Percentiles rank a stretch among this genome's conserved stretches.
Conservation (phyloP, 306 rosid genomes). For the Castanea mollissima region DNA sequence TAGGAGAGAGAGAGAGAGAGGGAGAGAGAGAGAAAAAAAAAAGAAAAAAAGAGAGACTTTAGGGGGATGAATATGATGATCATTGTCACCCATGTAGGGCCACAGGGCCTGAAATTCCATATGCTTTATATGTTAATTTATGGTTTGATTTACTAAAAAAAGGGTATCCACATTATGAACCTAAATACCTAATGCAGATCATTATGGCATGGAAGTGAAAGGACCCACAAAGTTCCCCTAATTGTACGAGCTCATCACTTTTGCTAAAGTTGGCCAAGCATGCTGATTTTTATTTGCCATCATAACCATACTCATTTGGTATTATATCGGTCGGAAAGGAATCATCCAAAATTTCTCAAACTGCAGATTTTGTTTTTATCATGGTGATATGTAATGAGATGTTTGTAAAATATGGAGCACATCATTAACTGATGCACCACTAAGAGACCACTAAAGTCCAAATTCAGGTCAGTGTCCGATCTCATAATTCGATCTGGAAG, state of each 20-base stretch:
- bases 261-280: constrained; percentile 31
- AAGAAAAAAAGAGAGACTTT: constrained; percentile 11
- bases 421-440: background rate
- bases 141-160: constrained; percentile 50
- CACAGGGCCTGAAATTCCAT: constrained; percentile 34
- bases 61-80: constrained; percentile 49
- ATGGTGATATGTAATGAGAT: constrained; percentile 3
- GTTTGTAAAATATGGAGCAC: constrained; percentile 22
- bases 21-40: too few species aligned
- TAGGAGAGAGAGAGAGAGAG: constrained; percentile 28
- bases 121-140: constrained; percentile 53
- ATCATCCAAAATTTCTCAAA: constrained; percentile 23
- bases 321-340: constrained; percentile 34
- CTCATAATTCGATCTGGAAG: constrained; percentile 6
- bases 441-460: background rate
- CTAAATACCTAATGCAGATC: constrained; percentile 12
- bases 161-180: constrained; percentile 13
- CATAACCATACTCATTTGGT: constrained; percentile 17
- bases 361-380: constrained; percentile 15
- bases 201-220: constrained; percentile 22
- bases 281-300: constrained; percentile 26
- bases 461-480: background rate
- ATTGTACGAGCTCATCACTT: constrained; percentile 7
- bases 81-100: constrained; percentile 46
- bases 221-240: constrained; percentile 16